Base-by-base conservation (phyloP, 1,284 basidiomycete genomes). In the Cutaneotrichosporon mucoides region DNA sequence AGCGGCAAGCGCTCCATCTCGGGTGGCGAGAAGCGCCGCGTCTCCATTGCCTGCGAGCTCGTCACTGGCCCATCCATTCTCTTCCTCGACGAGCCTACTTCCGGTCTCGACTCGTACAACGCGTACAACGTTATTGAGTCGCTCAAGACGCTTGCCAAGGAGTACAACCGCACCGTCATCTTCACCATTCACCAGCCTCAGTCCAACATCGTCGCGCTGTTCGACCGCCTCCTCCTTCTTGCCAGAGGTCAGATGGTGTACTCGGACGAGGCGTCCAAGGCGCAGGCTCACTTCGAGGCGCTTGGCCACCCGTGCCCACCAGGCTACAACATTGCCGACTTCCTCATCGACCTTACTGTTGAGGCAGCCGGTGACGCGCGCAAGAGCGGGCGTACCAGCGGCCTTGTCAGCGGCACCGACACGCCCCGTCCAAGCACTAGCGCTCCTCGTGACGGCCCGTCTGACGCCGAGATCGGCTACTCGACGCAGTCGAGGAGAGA, bases 151-250 rank as follows among this genome's bases (percentile, higher is more conserved):
- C 83, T 98, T 8, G 92, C 94, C 0, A 82, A 86, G 47, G 85
- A 89, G 67, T 97, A 92, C 79, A 91, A 94, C 68, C 86, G 94
- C n/a, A 64, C 62, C 1, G 90, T 98, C 55, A 82, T 98, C 64
- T 96, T 97, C 79, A 97, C 95, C 0, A 97, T 99, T 62, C 95
- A 99, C 73, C 95, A 98, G 76, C 95, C 95, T n/a, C 87, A 94
- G 58, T 92, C 90, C 75, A 97, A 97, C 78, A 98, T 99, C 65
- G 93, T 98, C 9, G 86, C 91, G 0, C 80, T 99, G 12, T 97
- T 99, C 69, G 95, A 99, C 73, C 89, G 94, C 66, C 82, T 98
- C 36, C 77, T 98, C 3, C 79, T 99, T 4, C 83, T 99, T 10
- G 90, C 90, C 0, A 84, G 85, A 57, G 94, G 94, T 3, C 88